Evolutionary conservation across 768 basidiomycete genomes (phyloP).

Genomic region (Kwoniella botswanensis): DNA sequence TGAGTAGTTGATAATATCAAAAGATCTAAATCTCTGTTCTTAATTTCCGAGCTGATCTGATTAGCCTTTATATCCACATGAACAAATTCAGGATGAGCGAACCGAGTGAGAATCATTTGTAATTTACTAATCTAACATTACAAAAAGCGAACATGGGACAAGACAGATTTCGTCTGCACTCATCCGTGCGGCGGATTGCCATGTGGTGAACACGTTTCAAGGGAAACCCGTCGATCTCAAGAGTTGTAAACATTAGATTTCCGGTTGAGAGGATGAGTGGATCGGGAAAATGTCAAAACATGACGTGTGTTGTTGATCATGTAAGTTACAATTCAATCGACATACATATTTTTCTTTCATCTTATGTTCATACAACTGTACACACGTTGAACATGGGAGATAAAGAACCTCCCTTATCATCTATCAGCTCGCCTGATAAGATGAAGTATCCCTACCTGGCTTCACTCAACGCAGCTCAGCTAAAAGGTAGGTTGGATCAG

Average conservation of each 20-base stretch:
- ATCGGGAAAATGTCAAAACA: neutral
- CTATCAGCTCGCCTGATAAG: neutral
- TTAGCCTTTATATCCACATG: too few relatives aligned
- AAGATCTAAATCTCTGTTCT: neutral
- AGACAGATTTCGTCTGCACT: neutral
- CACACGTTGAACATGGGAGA: conserved; percentile 1
- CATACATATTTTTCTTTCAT: too few relatives aligned
- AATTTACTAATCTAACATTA: neutral
- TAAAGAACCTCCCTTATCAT: conserved; percentile 1
- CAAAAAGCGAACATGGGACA: neutral
- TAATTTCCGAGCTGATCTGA: neutral
- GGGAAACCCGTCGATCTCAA: conserved; percentile 13
- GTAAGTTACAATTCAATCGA: too few relatives aligned
- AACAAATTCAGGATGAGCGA: neutral
- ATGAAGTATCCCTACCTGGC: conserved; percentile 34
- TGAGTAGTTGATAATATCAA: neutral
- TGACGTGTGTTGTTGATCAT: conserved; percentile 8
- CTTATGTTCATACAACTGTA: too few relatives aligned
- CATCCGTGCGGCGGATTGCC: neutral
- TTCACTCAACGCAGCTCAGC: conserved; percentile 47
- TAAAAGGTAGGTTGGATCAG: conserved; percentile 34
- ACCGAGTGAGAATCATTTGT: neutral
- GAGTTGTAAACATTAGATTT: conserved; percentile 10
- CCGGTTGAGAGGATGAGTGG: neutral
- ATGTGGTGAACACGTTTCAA: neutral